These are phyloP conservation scores for Aspergillus caelatus DNA, from an alignment of 2,329 filamentous ascomycete species.

Conservation along the genomic window DNA sequence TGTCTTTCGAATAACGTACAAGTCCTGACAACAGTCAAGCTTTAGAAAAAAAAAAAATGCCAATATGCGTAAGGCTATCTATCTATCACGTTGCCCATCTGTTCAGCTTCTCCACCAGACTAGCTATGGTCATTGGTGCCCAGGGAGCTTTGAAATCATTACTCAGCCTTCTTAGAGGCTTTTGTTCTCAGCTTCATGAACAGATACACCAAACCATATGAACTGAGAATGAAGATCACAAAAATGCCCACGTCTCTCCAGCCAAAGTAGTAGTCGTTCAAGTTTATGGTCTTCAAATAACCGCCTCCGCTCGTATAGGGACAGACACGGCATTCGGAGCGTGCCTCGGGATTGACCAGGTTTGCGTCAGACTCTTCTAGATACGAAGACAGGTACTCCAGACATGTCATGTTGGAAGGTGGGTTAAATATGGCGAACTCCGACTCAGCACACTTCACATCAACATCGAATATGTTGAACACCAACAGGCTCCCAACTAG, in stretches of 20 bases:
- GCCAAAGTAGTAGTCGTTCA: conserved; percentile 15
- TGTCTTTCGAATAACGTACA: too few species aligned
- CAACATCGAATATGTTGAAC: conserved; percentile 27
- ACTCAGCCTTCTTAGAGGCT: conserved; percentile 16
- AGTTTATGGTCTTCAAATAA: conserved; percentile 17
- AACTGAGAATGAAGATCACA: conserved; percentile 11
- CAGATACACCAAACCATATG: conserved; percentile 16
- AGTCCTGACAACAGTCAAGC: too few species aligned
- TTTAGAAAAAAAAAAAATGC: neutral
- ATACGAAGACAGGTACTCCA: neutral
- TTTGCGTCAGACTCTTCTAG: conserved; percentile 8
- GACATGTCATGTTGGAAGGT: conserved; percentile 25
- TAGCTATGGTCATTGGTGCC: neutral
- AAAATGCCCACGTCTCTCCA: conserved; percentile 18
- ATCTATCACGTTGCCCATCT: too few species aligned
- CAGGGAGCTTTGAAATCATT: neutral
- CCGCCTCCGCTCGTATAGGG: conserved; percentile 15
- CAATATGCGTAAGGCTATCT: neutral
- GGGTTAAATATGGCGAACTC: conserved; percentile 30
- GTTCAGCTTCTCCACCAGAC: neutral
- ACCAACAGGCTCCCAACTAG: conserved; percentile 31
- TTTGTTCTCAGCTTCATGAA: conserved; percentile 21
- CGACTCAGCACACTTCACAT: conserved; percentile 26
- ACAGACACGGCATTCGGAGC: conserved; percentile 37
- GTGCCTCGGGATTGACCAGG: conserved; percentile 48